Conservation (phyloP, 148 eudicot genomes). For the Bassia scoparia region DNA sequence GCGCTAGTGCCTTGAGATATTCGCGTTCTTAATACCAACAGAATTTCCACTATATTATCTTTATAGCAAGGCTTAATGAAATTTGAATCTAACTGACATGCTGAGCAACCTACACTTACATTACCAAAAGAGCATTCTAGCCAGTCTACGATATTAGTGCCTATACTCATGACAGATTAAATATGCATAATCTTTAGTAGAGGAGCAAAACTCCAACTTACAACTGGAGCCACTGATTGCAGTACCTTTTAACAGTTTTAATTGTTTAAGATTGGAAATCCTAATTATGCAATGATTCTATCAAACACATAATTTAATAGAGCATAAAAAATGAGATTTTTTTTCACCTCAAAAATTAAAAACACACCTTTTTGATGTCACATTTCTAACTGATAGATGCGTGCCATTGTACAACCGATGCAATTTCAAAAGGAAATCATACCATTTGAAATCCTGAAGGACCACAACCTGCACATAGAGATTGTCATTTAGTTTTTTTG, state of each 20-base stretch:
- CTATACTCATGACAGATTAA: background rate
- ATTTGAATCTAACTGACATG: background rate
- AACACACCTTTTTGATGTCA: constrained; percentile 59
- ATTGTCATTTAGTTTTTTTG: background rate
- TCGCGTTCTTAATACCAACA: no score
- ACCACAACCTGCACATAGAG: constrained; percentile 58
- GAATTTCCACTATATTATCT: no score
- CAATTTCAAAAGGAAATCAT: constrained; percentile 74
- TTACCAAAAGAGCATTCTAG: background rate
- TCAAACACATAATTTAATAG: background rate
- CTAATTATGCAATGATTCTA: background rate
- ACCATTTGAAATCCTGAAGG: constrained; percentile 97
- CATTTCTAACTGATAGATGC: constrained; percentile 77
- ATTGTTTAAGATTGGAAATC: background rate
- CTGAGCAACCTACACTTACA: background rate
- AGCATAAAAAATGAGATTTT: background rate
- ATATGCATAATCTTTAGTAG: background rate
- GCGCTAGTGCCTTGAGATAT: no score
- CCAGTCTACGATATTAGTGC: background rate
- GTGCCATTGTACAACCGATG: constrained; percentile 80
- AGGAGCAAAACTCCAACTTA: background rate
- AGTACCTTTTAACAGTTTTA: background rate
- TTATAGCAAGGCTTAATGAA: background rate
- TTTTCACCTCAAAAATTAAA: background rate
- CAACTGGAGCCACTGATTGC: background rate